These are phyloP conservation scores for Pseudocercospora eumusae DNA, from an alignment of 2,329 filamentous ascomycete genomes.

Conservation along the genomic window DNA sequence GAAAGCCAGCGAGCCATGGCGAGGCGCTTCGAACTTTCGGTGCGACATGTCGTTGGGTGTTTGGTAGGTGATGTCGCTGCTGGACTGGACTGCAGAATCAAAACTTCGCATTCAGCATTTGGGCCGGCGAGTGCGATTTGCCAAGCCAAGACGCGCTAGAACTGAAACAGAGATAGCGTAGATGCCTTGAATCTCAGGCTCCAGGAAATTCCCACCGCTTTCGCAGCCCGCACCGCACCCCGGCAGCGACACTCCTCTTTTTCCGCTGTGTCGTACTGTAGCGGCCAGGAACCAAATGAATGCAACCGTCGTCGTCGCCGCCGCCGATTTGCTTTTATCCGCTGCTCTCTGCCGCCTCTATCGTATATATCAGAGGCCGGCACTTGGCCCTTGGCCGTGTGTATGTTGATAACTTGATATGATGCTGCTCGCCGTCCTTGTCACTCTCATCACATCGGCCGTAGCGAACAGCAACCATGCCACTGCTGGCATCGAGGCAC, in stretches of 20 bases:
- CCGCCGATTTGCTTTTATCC: not conserved
- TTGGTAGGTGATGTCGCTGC: constrained; percentile 16
- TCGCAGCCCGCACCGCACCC: too few species aligned
- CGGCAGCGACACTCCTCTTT: not conserved
- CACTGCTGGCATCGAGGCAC: constrained; percentile 15
- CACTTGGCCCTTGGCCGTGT: not conserved
- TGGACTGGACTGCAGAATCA: not conserved
- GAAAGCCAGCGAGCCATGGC: constrained; percentile 74
- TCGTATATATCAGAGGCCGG: not conserved
- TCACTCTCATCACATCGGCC: not conserved
- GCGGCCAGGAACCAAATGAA: not conserved
- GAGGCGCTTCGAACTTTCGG: constrained; percentile 80
- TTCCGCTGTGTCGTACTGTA: not conserved
- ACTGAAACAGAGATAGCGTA: not conserved
- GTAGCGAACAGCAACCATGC: not conserved
- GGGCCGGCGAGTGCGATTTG: not conserved
- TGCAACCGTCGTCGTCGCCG: not conserved
- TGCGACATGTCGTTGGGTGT: constrained; percentile 51
- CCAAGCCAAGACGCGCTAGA: not conserved
- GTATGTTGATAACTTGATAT: not conserved
- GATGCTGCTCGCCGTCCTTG: not conserved
- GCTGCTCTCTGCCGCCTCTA: not conserved
- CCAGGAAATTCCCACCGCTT: not conserved
- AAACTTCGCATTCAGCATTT: not conserved
- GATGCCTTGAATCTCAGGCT: not conserved